phyloP scores from a whole-genome alignment of 306 rosid species.

The Styphnolobium japonicum region DNA sequence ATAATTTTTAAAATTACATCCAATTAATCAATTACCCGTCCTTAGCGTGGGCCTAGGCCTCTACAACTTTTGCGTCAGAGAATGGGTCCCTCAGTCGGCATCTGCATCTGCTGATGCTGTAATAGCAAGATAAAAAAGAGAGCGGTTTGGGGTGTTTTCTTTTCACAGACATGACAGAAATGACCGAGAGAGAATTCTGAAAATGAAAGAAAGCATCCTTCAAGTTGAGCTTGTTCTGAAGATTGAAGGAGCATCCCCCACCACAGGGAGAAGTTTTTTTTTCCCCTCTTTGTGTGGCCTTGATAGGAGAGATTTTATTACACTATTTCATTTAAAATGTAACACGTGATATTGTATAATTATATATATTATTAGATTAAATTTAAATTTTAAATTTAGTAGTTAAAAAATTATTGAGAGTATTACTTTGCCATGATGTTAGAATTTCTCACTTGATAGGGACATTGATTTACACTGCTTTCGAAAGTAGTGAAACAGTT shows the following conservation, averaged over 20 bases:
- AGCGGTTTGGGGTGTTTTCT: not conserved
- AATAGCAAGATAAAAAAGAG: constrained; percentile 7
- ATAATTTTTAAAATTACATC: too few relatives aligned
- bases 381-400: too few relatives aligned
- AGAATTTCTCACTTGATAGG: too few relatives aligned
- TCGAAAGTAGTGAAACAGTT: not conserved
- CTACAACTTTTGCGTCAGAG: constrained; percentile 18
- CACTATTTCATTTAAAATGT: too few relatives aligned
- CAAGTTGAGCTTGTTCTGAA: not conserved
- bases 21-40: too few relatives aligned
- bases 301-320: too few relatives aligned
- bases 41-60: constrained; percentile 39
- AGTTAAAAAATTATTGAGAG: too few relatives aligned
- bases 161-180: constrained; percentile 18
- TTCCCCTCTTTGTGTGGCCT: not conserved
- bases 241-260: not conserved
- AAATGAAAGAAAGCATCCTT: constrained; percentile 4
- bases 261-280: not conserved
- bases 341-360: too few relatives aligned
- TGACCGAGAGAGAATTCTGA: not conserved
- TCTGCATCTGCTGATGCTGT: constrained; percentile 15
- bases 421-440: too few relatives aligned
- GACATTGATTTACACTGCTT: not conserved
- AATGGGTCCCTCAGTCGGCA: constrained; percentile 33
- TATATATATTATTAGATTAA: too few relatives aligned